Evolutionary conservation across 2,329 filamentous ascomycete genomes (phyloP), one percentile per base, ranked within the genome.

Genomic region (Sclerotinia subarctica): DNA sequence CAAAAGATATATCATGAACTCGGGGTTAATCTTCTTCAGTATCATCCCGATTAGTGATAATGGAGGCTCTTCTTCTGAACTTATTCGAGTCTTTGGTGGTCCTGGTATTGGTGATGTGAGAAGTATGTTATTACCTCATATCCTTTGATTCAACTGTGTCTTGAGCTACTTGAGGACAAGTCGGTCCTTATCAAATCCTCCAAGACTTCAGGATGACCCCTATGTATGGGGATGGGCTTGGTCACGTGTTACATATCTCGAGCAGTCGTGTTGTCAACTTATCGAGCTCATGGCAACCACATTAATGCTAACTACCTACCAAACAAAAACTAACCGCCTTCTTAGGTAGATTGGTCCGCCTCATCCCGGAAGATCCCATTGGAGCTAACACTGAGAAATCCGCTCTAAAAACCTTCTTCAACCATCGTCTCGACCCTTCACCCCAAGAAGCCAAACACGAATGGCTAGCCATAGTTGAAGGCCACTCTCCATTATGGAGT

Each of bases 31-130:
- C 82, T 85, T 79, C 96, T 96, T 64, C 46, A 78, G 76, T 78
- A 88, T 97, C 69, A 96, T 98, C 64, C 94, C 94, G 47, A 97
- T 97, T 77, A 95, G 91, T 72, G 94, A 98, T 80, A 98, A 98
- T 79, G 94, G 94, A 60, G 94, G 94, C 51, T 96, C 92, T 74
- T 96, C 93, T 2, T 96, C 92, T 56, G 94, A 98, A 81, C 82
- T 97, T 75, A 96, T 97, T 72, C 86, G 95, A 47, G 93, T 98
- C 47, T 95, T 98, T 80, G 95, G 94, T 19, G 95, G 95, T 1
- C 94, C 94, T 72, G 94, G 94, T 3, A 84, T 93, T 75, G 91
- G 91, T 67, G 91, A 94, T 80, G 86, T 93, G 35, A 83, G 91
- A 77, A 92, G 89, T 90, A 80, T 72, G 85, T 80, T 42, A 32